These are phyloP conservation scores for Candolleomyces aberdarensis DNA, from an alignment of 768 basidiomycete species.

Conservation along the genomic window DNA sequence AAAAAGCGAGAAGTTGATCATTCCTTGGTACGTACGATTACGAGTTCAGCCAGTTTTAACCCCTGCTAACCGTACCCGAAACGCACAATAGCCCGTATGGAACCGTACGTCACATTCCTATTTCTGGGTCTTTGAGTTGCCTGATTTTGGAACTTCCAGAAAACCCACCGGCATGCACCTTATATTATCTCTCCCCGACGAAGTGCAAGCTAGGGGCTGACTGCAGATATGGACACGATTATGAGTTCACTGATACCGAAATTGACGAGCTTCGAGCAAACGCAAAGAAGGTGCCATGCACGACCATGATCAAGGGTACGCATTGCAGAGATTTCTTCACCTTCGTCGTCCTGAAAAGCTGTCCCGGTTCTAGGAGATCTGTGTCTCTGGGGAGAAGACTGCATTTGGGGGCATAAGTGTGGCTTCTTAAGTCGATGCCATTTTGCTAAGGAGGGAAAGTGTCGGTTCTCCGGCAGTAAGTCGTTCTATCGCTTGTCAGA, in stretches of 20 bases:
- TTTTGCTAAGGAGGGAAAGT: conserved; percentile 51
- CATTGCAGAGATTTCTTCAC: neutral
- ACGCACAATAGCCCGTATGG: conserved; percentile 43
- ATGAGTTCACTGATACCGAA: conserved; percentile 50
- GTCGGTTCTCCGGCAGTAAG: conserved; percentile 60
- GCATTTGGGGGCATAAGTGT: conserved; percentile 53
- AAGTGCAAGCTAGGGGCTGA: conserved; percentile 51
- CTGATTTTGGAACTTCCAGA: conserved; percentile 29
- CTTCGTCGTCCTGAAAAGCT: neutral
- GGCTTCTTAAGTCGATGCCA: conserved; percentile 39
- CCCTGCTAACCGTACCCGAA: too few relatives aligned
- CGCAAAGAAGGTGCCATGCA: conserved; percentile 62
- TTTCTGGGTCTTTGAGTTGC: neutral
- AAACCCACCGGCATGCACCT: conserved; percentile 63
- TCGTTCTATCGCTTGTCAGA: conserved; percentile 4
- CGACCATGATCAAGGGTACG: conserved; percentile 53
- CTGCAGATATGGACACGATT: conserved; percentile 64
- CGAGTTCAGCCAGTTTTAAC: conserved; percentile 3
- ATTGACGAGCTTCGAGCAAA: conserved; percentile 50
- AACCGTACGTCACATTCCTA: conserved; percentile 45
- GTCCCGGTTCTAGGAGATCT: conserved; percentile 38
- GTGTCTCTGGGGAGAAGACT: conserved; percentile 58
- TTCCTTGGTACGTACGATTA: conserved; percentile 38
- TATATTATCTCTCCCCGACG: conserved; percentile 52
- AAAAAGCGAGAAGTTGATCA: conserved; percentile 28